Evolutionary conservation across 108 stramenopile genomes (phyloP).

Genomic region (Cafeteria roenbergensis): DNA sequence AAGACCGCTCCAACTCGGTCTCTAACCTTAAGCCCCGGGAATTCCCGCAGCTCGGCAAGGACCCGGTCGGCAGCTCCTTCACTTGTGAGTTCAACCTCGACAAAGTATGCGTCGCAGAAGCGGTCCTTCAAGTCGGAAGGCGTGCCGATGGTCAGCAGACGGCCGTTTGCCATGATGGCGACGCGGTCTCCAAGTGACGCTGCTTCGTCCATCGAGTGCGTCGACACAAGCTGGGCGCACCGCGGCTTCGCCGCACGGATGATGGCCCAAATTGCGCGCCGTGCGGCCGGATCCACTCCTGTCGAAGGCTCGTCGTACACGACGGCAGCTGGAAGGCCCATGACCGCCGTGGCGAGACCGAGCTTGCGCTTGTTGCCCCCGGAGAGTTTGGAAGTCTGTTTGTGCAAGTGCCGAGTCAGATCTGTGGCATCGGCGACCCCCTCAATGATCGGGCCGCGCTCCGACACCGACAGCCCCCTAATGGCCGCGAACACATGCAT

Average conservation of each 20-base stretch:
- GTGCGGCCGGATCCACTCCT: slow-evolving; percentile 52
- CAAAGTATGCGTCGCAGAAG: too few relatives aligned
- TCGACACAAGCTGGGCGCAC: background rate
- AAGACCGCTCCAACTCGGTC: too few relatives aligned
- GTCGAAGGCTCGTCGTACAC: slow-evolving; percentile 51
- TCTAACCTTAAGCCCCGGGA: too few relatives aligned
- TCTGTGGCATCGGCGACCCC: background rate
- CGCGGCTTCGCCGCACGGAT: too few relatives aligned
- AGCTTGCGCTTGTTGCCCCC: slow-evolving; percentile 20
- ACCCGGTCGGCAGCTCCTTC: too few relatives aligned
- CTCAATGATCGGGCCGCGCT: background rate
- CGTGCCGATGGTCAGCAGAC: too few relatives aligned
- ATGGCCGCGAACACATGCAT: slow-evolving; percentile 22
- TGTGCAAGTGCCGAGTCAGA: background rate
- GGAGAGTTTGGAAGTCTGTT: slow-evolving; percentile 1
- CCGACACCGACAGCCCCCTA: slow-evolving; percentile 7
- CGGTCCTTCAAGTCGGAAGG: too few relatives aligned
- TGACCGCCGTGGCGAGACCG: background rate
- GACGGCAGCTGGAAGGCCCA: slow-evolving; percentile 17
- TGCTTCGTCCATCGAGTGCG: background rate
- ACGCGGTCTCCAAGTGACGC: background rate
- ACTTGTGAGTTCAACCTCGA: too few relatives aligned
- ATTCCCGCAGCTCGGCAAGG: too few relatives aligned
- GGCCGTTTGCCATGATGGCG: background rate
- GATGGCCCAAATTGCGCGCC: slow-evolving; percentile 39